phyloP scores from a whole-genome alignment of 2,329 filamentous ascomycete species.

The Xylaria sp. region DNA sequence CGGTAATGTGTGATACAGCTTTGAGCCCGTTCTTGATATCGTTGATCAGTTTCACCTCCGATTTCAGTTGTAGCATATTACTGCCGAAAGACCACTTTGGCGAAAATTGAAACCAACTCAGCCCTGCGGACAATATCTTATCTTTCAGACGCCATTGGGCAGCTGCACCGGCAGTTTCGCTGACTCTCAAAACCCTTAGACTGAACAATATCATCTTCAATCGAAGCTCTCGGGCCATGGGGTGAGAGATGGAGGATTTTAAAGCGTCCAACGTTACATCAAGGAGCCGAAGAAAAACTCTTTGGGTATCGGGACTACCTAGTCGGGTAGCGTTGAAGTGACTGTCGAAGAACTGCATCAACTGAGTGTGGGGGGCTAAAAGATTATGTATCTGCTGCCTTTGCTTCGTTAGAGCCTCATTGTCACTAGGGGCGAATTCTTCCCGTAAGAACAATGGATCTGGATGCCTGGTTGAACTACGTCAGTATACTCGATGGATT shows the following conservation, averaged over 20 bases:
- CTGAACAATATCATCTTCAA: constrained; percentile 89
- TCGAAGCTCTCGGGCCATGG: constrained; percentile 89
- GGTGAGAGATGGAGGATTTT: constrained; percentile 76
- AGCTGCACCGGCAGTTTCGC: constrained; percentile 69
- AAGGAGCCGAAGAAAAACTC: constrained; percentile 83
- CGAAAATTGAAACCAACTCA: constrained; percentile 87
- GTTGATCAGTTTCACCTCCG: constrained; percentile 82
- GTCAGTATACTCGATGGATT: constrained; percentile 46
- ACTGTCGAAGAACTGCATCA: constrained; percentile 90
- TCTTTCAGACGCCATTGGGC: constrained; percentile 88
- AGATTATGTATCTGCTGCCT: constrained; percentile 84
- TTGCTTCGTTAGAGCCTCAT: constrained; percentile 75
- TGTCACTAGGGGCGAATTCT: constrained; percentile 92
- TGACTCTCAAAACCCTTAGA: constrained; percentile 78
- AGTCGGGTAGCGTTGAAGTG: constrained; percentile 95
- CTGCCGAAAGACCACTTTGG: constrained; percentile 96
- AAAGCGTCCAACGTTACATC: constrained; percentile 81
- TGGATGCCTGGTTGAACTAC: constrained; percentile 65
- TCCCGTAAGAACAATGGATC: constrained; percentile 93
- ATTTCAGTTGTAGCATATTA: constrained; percentile 91
- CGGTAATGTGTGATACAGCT: constrained; percentile 68
- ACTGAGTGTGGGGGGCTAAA: constrained; percentile 83
- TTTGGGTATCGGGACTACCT: constrained; percentile 82
- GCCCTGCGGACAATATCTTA: constrained; percentile 82
- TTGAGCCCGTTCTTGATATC: constrained; percentile 78